phyloP scores from a whole-genome alignment of 139 green algal species.

The Coelastrella sp. region DNA sequence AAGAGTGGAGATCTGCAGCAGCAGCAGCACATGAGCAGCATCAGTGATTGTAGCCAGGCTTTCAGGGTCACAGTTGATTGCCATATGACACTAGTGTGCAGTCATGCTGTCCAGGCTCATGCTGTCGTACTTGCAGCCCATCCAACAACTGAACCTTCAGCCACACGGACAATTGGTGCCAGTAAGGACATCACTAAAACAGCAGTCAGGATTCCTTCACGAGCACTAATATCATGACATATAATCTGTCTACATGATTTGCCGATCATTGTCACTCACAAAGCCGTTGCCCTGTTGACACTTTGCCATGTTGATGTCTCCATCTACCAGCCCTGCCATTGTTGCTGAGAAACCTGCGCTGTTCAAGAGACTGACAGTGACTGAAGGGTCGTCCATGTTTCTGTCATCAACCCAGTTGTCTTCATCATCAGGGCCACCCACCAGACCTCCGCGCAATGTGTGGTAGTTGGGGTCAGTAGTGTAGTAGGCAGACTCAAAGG shows the following conservation, averaged over 20 bases:
- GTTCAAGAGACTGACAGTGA: slow-evolving; percentile 37
- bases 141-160: too few relatives aligned
- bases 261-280: neutral
- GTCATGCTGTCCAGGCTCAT: neutral
- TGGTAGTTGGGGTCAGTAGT: slow-evolving; percentile 52
- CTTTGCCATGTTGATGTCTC: slow-evolving; percentile 53
- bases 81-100: neutral
- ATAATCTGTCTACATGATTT: neutral
- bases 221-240: neutral
- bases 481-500: slow-evolving; percentile 51
- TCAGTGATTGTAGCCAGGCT: neutral
- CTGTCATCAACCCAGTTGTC: slow-evolving; percentile 35
- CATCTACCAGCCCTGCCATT: slow-evolving; percentile 30
- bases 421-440: slow-evolving; percentile 42
- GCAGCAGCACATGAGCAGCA: neutral
- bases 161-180: too few relatives aligned
- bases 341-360: slow-evolving; percentile 44
- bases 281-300: slow-evolving; percentile 49
- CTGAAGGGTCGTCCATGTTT: slow-evolving; percentile 40
- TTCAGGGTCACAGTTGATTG: neutral
- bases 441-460: slow-evolving; percentile 40
- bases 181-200: neutral
- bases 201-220: neutral
- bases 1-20: slow-evolving; percentile 4
- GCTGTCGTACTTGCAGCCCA: too few relatives aligned